Percentiles rank a stretch among this genome's conserved stretches.
phyloP scores from a whole-genome alignment of 2,329 filamentous ascomycete species.

The Botrytis medusae region DNA sequence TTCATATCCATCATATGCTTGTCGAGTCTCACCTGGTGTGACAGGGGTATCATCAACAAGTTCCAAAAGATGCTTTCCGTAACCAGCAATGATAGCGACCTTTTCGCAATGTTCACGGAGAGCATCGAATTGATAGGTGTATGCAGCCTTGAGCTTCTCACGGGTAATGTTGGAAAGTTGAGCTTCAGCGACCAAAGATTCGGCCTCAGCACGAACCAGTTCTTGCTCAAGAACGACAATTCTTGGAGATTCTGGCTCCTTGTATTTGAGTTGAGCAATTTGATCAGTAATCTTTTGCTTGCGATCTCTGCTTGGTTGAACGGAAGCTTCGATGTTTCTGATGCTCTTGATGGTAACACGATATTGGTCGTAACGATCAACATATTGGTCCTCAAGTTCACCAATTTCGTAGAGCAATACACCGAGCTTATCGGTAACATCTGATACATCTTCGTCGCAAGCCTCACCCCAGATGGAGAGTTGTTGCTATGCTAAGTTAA shows the following conservation, averaged over 20 bases:
- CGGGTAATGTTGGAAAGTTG: slow-evolving; percentile 99
- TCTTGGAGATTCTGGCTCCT: slow-evolving; percentile 96
- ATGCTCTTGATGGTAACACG: slow-evolving; percentile 99
- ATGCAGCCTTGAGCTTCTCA: slow-evolving; percentile 98
- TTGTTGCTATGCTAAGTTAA: slow-evolving; percentile 72
- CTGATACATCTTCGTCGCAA: slow-evolving; percentile 95
- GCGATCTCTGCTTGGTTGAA: slow-evolving; percentile 95
- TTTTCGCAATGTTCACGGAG: slow-evolving; percentile 98
- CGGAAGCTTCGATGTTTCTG: slow-evolving; percentile 96
- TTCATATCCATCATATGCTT: slow-evolving; percentile 96
- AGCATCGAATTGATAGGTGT: slow-evolving; percentile 97
- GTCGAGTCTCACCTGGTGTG: slow-evolving; percentile 92
- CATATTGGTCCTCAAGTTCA: slow-evolving; percentile 94
- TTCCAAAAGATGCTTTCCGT: slow-evolving; percentile 96
- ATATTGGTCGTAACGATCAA: slow-evolving; percentile 99
- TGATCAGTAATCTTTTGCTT: slow-evolving; percentile 99
- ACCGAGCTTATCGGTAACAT: slow-evolving; percentile 98
- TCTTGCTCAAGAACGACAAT: slow-evolving; percentile 98
- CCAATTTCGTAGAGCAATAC: slow-evolving; percentile 92
- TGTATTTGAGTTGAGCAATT: slow-evolving; percentile 98
- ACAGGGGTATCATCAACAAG: slow-evolving; percentile 95
- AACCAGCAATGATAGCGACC: slow-evolving; percentile 95
- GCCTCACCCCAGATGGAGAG: slow-evolving; percentile 95
- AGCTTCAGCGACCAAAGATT: slow-evolving; percentile 97
- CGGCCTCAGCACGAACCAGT: slow-evolving; percentile 94